Conservation (phyloP, 2,329 filamentous ascomycete genomes). For the Amesomyces nigricolor region DNA sequence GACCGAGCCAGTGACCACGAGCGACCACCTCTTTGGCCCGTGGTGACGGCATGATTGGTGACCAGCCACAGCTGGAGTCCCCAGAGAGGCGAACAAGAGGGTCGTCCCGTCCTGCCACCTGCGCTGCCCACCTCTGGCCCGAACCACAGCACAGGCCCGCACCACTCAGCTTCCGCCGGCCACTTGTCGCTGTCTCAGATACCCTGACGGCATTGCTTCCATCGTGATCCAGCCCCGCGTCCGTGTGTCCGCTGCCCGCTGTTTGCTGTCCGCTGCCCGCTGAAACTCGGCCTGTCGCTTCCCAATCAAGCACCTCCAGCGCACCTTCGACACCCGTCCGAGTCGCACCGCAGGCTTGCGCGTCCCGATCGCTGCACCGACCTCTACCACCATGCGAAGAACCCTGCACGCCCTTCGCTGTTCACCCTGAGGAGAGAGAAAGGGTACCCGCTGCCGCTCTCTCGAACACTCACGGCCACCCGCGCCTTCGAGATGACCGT, state of each 20-base stretch:
- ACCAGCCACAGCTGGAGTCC: slow-evolving; percentile 13
- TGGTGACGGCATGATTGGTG: slow-evolving; percentile 19
- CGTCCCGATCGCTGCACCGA: not conserved
- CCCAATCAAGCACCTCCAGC: not conserved
- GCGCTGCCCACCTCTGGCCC: slow-evolving; percentile 14
- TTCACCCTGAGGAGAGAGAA: slow-evolving; percentile 16
- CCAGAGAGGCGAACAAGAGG: slow-evolving; percentile 5
- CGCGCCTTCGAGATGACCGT: slow-evolving; percentile 25
- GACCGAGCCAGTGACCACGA: not conserved
- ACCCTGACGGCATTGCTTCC: slow-evolving; percentile 14
- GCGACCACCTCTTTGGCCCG: not conserved
- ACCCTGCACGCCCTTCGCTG: slow-evolving; percentile 1
- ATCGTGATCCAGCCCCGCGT: slow-evolving; percentile 19
- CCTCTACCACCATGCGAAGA: slow-evolving; percentile 21
- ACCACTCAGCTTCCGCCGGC: slow-evolving; percentile 20
- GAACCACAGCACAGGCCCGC: slow-evolving; percentile 9
- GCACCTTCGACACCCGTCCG: not conserved
- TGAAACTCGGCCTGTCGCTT: not conserved
- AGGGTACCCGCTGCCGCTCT: slow-evolving; percentile 1
- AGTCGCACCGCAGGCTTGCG: slow-evolving; percentile 1
- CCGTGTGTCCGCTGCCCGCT: slow-evolving; percentile 10
- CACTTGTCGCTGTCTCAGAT: slow-evolving; percentile 27
- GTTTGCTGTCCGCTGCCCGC: slow-evolving; percentile 8
- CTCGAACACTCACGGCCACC: not conserved
- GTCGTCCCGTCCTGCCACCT: slow-evolving; percentile 19